Evolutionary conservation across 371 early-diverging fungal genomes (phyloP).

Genomic region (Circinella umbellata): DNA sequence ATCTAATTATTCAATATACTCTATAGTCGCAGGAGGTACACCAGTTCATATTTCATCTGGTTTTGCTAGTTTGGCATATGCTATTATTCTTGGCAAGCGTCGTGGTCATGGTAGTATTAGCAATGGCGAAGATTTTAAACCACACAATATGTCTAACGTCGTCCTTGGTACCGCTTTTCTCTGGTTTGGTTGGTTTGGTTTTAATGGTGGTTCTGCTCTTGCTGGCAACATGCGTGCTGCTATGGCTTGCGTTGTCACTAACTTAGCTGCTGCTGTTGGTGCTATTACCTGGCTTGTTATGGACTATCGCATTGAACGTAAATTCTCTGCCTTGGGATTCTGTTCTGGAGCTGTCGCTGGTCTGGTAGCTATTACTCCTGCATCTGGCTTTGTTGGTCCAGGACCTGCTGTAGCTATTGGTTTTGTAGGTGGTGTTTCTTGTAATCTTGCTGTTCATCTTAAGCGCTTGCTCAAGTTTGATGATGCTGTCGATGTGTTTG

Average conservation of each 20-base stretch:
- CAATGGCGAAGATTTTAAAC: slow-evolving; percentile 67
- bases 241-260: slow-evolving; percentile 85
- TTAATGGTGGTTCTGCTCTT: slow-evolving; percentile 88
- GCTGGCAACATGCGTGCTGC: slow-evolving; percentile 83
- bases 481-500: slow-evolving; percentile 89
- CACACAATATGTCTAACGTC: slow-evolving; percentile 90
- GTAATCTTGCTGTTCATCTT: slow-evolving; percentile 78
- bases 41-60: slow-evolving; percentile 94
- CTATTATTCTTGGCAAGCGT: slow-evolving; percentile 81
- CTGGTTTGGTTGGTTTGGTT: slow-evolving; percentile 91
- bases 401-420: slow-evolving; percentile 85
- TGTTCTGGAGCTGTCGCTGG: slow-evolving; percentile 94
- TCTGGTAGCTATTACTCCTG: slow-evolving; percentile 94
- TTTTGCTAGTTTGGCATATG: slow-evolving; percentile 87
- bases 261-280: slow-evolving; percentile 84
- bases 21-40: slow-evolving; percentile 78
- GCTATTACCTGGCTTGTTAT: slow-evolving; percentile 84
- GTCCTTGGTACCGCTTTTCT: slow-evolving; percentile 85
- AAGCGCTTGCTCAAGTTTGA: slow-evolving; percentile 86
- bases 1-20: too few species aligned
- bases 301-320: slow-evolving; percentile 78
- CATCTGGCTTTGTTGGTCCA: slow-evolving; percentile 88
- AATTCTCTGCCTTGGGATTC: slow-evolving; percentile 87
- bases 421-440: slow-evolving; percentile 69
- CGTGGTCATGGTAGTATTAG: slow-evolving; percentile 63